Evolutionary conservation across 148 eudicot genomes (phyloP), one percentile per base, ranked within the genome.

Genomic region (Diospyros kaki): DNA sequence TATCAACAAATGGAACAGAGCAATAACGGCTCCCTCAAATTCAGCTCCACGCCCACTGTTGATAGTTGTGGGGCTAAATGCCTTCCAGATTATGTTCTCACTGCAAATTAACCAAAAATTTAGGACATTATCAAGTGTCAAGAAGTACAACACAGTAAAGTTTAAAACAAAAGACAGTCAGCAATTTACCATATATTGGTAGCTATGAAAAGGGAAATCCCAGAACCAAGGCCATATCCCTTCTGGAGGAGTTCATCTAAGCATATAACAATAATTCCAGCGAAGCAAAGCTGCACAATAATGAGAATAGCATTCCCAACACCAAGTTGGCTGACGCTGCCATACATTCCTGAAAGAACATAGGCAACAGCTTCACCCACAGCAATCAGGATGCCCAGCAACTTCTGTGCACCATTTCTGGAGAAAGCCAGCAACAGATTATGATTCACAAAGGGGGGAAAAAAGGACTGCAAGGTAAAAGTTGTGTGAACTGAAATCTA

Each of bases 191-290:
- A 89, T 76, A 90, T 92, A 75, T 92, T 92, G 83, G 97, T 90
- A 15, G 94, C 97, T 66, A 90, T 92, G 78, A 92, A 92, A 17
- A 92, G 83, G 3, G 97, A 92, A 66, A 92, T 90, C 28, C 97
- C 97, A 77, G 93, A 92, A 39, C 97, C 97, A 50, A 92, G 84
- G 79, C 97, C 97, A 82, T 92, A 92, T 79, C 94, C 97, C 80
- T 92, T 92, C 80, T 92, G 94, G 72, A 92, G 97, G 76, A 90
- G 94, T 66, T 92, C 97, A 73, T 92, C 94, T 56, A 92, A 84
- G 83, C 97, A 92, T 53, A 92, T 88, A 64, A 92, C 90, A 8
- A 88, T 92, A 6, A 92, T 92, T 51, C 94, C 94, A 77, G 97
- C 97, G 82, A 92, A 92, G 85, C 86, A 84, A 53, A 93, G 94